A percentile compares a stretch with the other conserved stretches of the same genome.
Evolutionary conservation across 345 rosid genomes (phyloP).

Genomic region (Sisymbrium irio): DNA sequence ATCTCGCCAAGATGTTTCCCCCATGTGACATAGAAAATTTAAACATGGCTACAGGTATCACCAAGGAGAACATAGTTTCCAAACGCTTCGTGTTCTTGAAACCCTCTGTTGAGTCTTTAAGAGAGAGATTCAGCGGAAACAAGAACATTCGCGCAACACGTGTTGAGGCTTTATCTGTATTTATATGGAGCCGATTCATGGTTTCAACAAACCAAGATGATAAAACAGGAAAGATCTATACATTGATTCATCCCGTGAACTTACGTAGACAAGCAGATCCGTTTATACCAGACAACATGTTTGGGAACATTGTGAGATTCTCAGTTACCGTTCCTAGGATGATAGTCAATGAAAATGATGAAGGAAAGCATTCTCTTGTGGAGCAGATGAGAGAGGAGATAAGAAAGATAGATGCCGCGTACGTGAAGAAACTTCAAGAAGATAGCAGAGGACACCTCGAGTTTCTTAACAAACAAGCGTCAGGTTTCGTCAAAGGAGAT

Average conservation of each 20-base stretch:
- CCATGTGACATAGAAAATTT: slow-evolving; percentile 27
- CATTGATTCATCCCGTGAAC: slow-evolving; percentile 41
- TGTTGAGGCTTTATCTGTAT: slow-evolving; percentile 42
- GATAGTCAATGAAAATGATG: slow-evolving; percentile 4
- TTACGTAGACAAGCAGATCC: slow-evolving; percentile 37
- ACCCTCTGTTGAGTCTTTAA: slow-evolving; percentile 29
- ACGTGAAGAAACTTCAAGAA: slow-evolving; percentile 35
- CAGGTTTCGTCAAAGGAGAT: slow-evolving; percentile 26
- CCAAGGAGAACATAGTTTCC: slow-evolving; percentile 35
- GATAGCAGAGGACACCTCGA: slow-evolving; percentile 23
- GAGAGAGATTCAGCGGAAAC: slow-evolving; percentile 23
- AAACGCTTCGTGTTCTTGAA: slow-evolving; percentile 43
- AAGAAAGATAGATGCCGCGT: slow-evolving; percentile 28
- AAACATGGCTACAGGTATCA: slow-evolving; percentile 16
- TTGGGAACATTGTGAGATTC: slow-evolving; percentile 36
- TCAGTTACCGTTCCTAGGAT: neutral
- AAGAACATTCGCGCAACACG: slow-evolving; percentile 29
- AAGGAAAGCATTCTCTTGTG: slow-evolving; percentile 5
- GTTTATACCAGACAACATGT: slow-evolving; percentile 33
- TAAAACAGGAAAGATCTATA: slow-evolving; percentile 3
- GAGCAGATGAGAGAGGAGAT: slow-evolving; percentile 33
- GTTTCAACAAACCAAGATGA: slow-evolving; percentile 29
- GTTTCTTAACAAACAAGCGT: slow-evolving; percentile 10
- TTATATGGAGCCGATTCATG: slow-evolving; percentile 45
- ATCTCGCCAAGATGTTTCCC: slow-evolving; percentile 42